phyloP scores from a whole-genome alignment of 352 stramenopile species.

The Phytophthora ohioensis region DNA sequence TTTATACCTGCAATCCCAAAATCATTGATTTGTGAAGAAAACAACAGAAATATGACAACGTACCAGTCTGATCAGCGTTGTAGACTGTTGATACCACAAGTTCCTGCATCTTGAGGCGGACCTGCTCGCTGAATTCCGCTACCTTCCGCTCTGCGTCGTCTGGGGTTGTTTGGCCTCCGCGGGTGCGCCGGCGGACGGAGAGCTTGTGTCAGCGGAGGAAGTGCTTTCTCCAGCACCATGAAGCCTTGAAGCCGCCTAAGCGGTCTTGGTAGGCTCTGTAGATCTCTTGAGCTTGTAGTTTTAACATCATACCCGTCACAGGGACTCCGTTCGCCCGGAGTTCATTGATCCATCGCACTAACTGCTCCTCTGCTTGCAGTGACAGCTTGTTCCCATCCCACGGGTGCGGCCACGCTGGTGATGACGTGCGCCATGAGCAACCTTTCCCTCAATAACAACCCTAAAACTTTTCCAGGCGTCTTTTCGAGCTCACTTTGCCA shows the following conservation, averaged over 20 bases:
- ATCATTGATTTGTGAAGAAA: too few relatives aligned
- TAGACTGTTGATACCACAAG: background rate
- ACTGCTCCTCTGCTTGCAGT: constrained; percentile 5
- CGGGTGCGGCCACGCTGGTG: constrained; percentile 1
- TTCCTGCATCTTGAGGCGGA: constrained; percentile 7
- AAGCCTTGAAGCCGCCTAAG: background rate
- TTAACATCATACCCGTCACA: constrained; percentile 11
- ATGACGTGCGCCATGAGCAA: background rate
- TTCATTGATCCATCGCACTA: constrained; percentile 8
- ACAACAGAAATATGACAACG: too few relatives aligned
- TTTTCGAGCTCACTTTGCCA: constrained; percentile 1
- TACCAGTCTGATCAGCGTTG: too few relatives aligned
- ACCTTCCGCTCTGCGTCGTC: background rate
- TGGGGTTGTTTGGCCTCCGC: constrained; percentile 11
- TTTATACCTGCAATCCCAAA: background rate
- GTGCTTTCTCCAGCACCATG: constrained; percentile 22
- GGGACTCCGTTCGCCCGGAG: constrained; percentile 11
- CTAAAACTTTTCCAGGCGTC: constrained; percentile 11
- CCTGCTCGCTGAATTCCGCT: background rate
- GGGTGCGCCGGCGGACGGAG: constrained; percentile 12
- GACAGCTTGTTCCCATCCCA: background rate
- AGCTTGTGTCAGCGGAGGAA: constrained; percentile 20
- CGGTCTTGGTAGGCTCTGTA: background rate
- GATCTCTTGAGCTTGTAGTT: constrained; percentile 15
- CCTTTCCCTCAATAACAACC: constrained; percentile 13